These are phyloP conservation scores for Arachis hypogaea DNA, from an alignment of 306 rosid genomes.

Conservation along the genomic window DNA sequence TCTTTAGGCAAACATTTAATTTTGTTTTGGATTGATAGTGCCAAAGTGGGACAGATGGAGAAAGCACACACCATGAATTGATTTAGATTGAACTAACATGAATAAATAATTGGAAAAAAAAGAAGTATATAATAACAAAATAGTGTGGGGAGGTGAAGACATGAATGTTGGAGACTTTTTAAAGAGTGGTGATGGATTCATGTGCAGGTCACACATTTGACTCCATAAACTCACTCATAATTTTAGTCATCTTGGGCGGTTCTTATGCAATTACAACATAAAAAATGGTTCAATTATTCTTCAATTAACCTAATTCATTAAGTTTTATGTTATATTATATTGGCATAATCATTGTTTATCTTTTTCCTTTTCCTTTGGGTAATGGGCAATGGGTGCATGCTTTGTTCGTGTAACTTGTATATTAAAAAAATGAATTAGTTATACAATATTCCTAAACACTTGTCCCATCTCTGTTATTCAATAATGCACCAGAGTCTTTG, in stretches of 20 bases:
- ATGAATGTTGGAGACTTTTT: neutral
- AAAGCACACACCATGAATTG: slow-evolving; percentile 5
- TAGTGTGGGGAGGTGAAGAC: slow-evolving; percentile 1
- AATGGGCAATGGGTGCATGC: neutral
- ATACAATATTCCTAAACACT: slow-evolving; percentile 28
- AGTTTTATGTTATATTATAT: neutral
- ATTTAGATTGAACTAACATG: neutral
- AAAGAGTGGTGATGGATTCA: slow-evolving; percentile 43
- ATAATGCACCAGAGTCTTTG: slow-evolving; percentile 38
- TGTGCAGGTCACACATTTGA: slow-evolving; percentile 41
- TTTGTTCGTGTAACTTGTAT: neutral
- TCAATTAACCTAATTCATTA: slow-evolving; percentile 43
- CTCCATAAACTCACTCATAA: slow-evolving; percentile 10
- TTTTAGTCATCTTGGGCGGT: slow-evolving; percentile 21
- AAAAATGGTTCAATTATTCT: slow-evolving; percentile 31
- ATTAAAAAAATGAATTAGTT: slow-evolving; percentile 6
- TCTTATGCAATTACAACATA: slow-evolving; percentile 5
- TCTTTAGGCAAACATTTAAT: neutral
- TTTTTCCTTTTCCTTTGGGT: neutral
- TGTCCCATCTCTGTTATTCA: slow-evolving; percentile 38
- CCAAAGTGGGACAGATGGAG: slow-evolving; percentile 15
- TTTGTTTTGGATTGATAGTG: slow-evolving; percentile 10
- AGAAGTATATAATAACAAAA: neutral
- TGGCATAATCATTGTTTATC: neutral
- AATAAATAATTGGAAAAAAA: neutral